phyloP scores from a whole-genome alignment of 495 filamentous ascomycete genomes.

The Echria macrotheca region DNA sequence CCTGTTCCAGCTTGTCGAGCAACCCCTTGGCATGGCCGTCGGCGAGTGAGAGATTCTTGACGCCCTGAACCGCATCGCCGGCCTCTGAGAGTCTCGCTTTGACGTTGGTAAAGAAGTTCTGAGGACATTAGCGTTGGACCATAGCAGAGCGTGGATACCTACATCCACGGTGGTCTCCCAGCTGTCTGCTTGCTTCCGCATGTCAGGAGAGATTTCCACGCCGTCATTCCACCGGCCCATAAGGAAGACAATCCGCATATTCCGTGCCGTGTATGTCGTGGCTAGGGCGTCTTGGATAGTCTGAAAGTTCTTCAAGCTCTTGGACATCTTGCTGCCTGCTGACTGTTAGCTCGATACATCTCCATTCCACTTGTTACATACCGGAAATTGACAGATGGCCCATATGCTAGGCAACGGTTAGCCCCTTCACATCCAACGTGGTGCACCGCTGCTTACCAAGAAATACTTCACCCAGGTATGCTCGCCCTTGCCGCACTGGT shows the following conservation, averaged over 20 bases:
- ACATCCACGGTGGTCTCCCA: slow-evolving; percentile 79
- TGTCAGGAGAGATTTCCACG: slow-evolving; percentile 81
- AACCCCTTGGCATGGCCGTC: slow-evolving; percentile 27
- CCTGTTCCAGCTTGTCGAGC: slow-evolving; percentile 48
- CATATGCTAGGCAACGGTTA: slow-evolving; percentile 54
- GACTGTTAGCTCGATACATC: too few species aligned
- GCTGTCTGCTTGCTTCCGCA: slow-evolving; percentile 61
- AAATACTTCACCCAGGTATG: slow-evolving; percentile 96
- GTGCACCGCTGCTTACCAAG: slow-evolving; percentile 32
- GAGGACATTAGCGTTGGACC: slow-evolving; percentile 7
- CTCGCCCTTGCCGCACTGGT: slow-evolving; percentile 41
- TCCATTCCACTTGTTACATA: too few species aligned
- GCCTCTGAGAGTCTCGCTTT: slow-evolving; percentile 52
- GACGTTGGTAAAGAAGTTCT: slow-evolving; percentile 86
- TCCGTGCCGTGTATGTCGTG: slow-evolving; percentile 70
- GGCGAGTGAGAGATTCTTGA: slow-evolving; percentile 39
- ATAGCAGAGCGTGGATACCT: slow-evolving; percentile 16
- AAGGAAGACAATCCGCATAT: slow-evolving; percentile 80
- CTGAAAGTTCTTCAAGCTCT: slow-evolving; percentile 94
- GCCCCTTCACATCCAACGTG: neutral
- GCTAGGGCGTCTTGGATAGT: slow-evolving; percentile 81
- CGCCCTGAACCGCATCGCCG: slow-evolving; percentile 35
- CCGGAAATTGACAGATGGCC: slow-evolving; percentile 87
- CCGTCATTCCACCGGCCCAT: slow-evolving; percentile 86
- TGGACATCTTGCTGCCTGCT: slow-evolving; percentile 97